Evolutionary conservation across 129 eudicot genomes (phyloP), one percentile per base, ranked within the genome.

Genomic region (Escallonia herrerae): DNA sequence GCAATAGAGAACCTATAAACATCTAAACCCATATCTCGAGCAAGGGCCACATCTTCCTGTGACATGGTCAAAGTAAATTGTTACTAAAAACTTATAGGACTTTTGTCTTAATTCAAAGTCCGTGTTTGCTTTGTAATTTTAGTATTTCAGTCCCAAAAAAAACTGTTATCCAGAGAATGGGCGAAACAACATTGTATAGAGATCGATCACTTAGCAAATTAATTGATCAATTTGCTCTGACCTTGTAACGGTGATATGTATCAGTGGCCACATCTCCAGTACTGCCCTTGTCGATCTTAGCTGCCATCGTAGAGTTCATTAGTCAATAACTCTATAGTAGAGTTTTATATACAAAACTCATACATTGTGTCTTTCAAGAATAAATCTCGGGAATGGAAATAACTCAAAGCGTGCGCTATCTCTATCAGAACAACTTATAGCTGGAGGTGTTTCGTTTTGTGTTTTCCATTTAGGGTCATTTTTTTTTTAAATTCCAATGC

Each of bases 261-360:
- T 61, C 45, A n/a, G 5, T 33, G 22, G 52, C 65, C 51, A 61
- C 65, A 61, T 61, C 65, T 61, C 65, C 65, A 2, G 44, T 61
- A 43, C 52, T 61, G 2, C 49, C 39, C 14, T 61, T 51, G 5
- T 10, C 52, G n/a, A 61, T 61, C 49, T 38, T 61, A 11, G n/a
- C 65, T 61, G 51, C 65, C 3, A 42, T 12, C 33, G 33, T 22
- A 22, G 33, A 22, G 3, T n/a, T 3, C 54, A 49, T 49, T 49
- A 49, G 4, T 49, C 3, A 49, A 3, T 49, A 7, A 6, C 2
- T 49, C 9, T 49, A 46, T 46, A 46, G 33, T 22, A 22, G 33
- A 22, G 33, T 22, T 22, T 22, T 22, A 22, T 22, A 1, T 22
- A 22, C 1, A 1, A 1, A 22, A 1, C 33, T 22, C 33, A 22